Conservation (phyloP, 495 filamentous ascomycete species). For the Chaetomidium leptoderma region DNA sequence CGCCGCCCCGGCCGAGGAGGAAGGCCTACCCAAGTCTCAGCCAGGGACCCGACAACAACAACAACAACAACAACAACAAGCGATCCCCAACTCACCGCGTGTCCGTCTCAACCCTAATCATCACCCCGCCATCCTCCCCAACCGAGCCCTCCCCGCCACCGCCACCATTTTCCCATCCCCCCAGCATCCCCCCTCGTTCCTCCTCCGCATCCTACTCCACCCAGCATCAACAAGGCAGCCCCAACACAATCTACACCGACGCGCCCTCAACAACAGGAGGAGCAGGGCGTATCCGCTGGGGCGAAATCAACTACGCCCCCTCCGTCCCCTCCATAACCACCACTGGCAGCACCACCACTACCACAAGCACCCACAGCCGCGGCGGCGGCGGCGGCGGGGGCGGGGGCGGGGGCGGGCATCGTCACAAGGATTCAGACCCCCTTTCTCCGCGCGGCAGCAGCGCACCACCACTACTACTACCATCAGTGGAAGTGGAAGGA, state of each 20-base stretch:
- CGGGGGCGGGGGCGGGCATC: too few relatives aligned
- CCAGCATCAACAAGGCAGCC: neutral
- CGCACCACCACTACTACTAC: too few relatives aligned
- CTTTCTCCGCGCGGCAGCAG: neutral
- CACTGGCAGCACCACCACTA: neutral
- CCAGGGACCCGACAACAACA: neutral
- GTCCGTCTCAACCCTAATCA: constrained; percentile 8
- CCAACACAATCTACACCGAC: neutral
- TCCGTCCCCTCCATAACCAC: neutral
- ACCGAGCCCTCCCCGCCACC: neutral
- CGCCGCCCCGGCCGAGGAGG: neutral
- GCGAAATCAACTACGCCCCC: constrained; percentile 5
- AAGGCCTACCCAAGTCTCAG: neutral
- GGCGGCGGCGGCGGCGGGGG: too few relatives aligned
- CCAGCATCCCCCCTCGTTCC: neutral
- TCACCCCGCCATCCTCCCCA: constrained; percentile 20
- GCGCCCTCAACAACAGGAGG: too few relatives aligned
- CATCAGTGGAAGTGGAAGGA: too few relatives aligned
- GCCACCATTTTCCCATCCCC: neutral
- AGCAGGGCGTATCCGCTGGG: constrained; percentile 6
- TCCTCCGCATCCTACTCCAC: neutral
- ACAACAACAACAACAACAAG: neutral
- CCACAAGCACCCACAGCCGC: neutral
- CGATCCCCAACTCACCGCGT: neutral
- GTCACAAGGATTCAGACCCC: neutral